phyloP scores from a whole-genome alignment of 2,329 filamentous ascomycete species.

The Ploettnerulaceae sp. region DNA sequence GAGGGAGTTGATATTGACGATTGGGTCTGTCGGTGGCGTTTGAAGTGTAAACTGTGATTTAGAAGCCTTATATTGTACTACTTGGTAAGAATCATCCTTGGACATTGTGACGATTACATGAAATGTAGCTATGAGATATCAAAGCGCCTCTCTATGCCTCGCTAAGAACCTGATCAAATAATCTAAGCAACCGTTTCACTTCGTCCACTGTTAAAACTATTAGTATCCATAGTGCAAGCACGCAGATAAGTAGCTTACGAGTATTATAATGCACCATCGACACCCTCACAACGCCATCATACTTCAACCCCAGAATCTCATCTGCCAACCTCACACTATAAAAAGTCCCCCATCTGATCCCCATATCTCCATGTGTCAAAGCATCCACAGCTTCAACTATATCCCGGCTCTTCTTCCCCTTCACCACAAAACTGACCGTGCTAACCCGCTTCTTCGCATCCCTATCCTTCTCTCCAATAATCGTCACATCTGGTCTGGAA shows the following conservation, averaged over 20 bases:
- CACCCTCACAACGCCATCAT: constrained; percentile 63
- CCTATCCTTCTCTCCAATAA: constrained; percentile 52
- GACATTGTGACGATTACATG: too few relatives aligned
- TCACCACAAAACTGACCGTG: constrained; percentile 62
- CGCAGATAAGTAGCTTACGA: constrained; percentile 41
- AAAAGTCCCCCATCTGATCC: constrained; percentile 63
- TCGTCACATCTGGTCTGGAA: constrained; percentile 46
- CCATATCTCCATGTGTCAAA: constrained; percentile 47
- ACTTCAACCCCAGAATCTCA: constrained; percentile 52
- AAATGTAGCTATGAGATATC: background rate
- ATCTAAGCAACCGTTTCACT: constrained; percentile 46
- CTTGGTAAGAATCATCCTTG: too few relatives aligned
- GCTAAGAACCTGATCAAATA: constrained; percentile 46
- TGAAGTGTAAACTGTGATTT: too few relatives aligned
- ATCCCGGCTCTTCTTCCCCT: constrained; percentile 49
- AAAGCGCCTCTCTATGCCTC: constrained; percentile 13
- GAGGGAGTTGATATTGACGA: too few relatives aligned
- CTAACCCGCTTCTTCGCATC: constrained; percentile 51
- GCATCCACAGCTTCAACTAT: constrained; percentile 60
- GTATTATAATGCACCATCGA: constrained; percentile 72
- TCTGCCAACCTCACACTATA: constrained; percentile 60
- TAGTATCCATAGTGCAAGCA: background rate
- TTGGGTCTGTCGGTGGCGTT: too few relatives aligned
- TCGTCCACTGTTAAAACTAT: constrained; percentile 46
- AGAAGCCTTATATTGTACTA: too few relatives aligned